A percentile compares a stretch with the other conserved stretches of the same genome.
Conservation (phyloP, 768 basidiomycete genomes). For the Calocybe cyanea region DNA sequence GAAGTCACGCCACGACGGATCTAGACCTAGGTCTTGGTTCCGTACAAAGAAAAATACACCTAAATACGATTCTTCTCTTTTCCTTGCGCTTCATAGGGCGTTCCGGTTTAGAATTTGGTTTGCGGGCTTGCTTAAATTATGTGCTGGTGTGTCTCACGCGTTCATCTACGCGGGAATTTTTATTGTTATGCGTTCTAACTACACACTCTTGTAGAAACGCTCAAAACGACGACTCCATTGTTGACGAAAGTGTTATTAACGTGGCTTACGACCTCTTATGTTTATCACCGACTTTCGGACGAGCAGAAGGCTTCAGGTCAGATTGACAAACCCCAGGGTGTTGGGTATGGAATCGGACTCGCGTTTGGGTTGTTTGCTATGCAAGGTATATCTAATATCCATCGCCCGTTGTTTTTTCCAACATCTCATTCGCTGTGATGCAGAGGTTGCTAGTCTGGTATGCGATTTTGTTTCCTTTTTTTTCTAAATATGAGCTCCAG, state of each 20-base stretch:
- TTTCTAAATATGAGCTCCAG: background rate
- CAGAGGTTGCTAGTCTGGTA: conserved; percentile 33
- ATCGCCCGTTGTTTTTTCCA: background rate
- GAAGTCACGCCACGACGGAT: background rate
- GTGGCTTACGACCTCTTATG: conserved; percentile 43
- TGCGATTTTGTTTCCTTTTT: background rate
- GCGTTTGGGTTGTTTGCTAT: conserved; percentile 47
- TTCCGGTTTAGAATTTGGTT: conserved; percentile 35
- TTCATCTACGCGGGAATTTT: background rate
- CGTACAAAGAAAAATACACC: conserved; percentile 5
- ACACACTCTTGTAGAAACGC: conserved; percentile 31
- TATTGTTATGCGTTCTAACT: background rate
- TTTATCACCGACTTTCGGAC: conserved; percentile 28
- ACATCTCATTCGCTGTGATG: background rate
- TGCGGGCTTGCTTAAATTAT: conserved; percentile 33
- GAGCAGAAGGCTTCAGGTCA: conserved; percentile 24
- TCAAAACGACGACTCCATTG: conserved; percentile 44
- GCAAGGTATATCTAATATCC: conserved; percentile 34
- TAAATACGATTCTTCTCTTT: conserved; percentile 30
- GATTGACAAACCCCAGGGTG: conserved; percentile 31
- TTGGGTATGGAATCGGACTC: conserved; percentile 52
- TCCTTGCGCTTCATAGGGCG: conserved; percentile 30
- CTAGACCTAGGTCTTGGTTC: background rate
- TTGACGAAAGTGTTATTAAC: conserved; percentile 43
- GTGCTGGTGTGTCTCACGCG: conserved; percentile 21